Base-by-base conservation (phyloP, 768 basidiomycete genomes). In the Trametopsis cervina region DNA sequence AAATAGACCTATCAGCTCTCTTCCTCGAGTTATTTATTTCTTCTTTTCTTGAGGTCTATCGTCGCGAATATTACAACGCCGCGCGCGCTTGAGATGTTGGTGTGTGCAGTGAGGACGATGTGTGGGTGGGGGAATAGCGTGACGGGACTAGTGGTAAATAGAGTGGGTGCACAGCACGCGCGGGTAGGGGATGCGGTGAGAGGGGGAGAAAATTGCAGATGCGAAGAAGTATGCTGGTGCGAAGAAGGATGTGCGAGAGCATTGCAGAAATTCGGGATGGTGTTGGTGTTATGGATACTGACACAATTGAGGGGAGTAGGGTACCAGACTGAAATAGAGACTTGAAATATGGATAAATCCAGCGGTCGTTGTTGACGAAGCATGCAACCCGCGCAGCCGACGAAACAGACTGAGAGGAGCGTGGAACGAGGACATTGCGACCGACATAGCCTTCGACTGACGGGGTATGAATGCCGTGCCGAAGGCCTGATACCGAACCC, bases 381-480 rank as follows among this genome's bases (percentile, higher is more conserved):
- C 29, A 15, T 33, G 29, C 29, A 33, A 15, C 29, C 9, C n/a
- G n/a, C 24, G 26, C 42, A 22, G 36, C 52, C 37, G 43, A 22
- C 40, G 22, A 44, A 42, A 47, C 42, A 39, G 35, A 37, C 47
- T 63, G 56, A 54, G 42, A 25, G 35, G 54, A 47, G 40, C 50
- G 39, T 39, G 48, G n/a, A 44, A 44, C 35, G 44, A 53, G 20
- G 25, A 37, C 52, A 40, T 39, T 23, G 26, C 47, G 50, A 52
- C 49, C 50, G 51, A 13, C 27, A 29, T 7, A 33, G 53, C 55
- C 46, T 45, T 56, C 60, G 65, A 60, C 68, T 33, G 57, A 63
- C 63, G 63, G 70, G 70, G 68, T 65, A 74, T 72, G 69, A 73
- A 73, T 74, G 69, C 67, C 67, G 60, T 53, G 53, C 47, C 55